A percentile compares a stretch with the other conserved stretches of the same genome.
Evolutionary conservation across 176 grass and related monocot genomes (phyloP).

Genomic region (Saccharum officinarum): DNA sequence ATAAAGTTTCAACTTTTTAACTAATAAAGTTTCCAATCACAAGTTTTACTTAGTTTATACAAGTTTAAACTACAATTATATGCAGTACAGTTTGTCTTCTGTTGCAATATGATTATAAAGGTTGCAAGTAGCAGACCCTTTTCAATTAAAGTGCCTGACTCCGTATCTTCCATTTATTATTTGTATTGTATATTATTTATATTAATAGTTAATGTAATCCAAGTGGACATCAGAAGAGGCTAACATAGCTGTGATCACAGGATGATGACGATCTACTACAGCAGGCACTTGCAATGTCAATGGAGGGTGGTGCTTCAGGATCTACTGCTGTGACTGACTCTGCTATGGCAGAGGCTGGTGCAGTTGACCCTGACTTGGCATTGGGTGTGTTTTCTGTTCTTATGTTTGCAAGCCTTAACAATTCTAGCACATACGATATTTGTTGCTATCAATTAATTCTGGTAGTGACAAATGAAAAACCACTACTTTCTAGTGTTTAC

Average conservation of each 20-base stretch:
- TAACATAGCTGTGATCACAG: slow-evolving; percentile 51
- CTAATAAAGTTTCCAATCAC: background rate
- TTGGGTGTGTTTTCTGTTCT: slow-evolving; percentile 53
- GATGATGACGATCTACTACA: slow-evolving; percentile 79
- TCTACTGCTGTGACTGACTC: slow-evolving; percentile 50
- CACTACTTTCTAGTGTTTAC: background rate
- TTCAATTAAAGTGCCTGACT: slow-evolving; percentile 10
- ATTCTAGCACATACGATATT: background rate
- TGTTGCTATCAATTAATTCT: background rate
- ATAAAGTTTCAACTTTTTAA: background rate
- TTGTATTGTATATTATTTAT: slow-evolving; percentile 11
- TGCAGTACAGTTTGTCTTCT: background rate
- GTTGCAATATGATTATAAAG: background rate
- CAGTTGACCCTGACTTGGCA: slow-evolving; percentile 81
- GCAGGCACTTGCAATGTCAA: slow-evolving; percentile 92
- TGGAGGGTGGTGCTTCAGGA: slow-evolving; percentile 65
- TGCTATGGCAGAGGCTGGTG: slow-evolving; percentile 62
- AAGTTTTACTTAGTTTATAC: background rate
- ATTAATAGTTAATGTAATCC: background rate
- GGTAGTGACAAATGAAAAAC: background rate
- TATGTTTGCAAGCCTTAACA: background rate
- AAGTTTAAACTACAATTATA: background rate
- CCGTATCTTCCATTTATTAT: slow-evolving; percentile 1
- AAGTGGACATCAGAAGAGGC: background rate
- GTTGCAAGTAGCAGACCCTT: background rate